Conservation (phyloP, 345 rosid species). For the Citrus mangshanensis region DNA sequence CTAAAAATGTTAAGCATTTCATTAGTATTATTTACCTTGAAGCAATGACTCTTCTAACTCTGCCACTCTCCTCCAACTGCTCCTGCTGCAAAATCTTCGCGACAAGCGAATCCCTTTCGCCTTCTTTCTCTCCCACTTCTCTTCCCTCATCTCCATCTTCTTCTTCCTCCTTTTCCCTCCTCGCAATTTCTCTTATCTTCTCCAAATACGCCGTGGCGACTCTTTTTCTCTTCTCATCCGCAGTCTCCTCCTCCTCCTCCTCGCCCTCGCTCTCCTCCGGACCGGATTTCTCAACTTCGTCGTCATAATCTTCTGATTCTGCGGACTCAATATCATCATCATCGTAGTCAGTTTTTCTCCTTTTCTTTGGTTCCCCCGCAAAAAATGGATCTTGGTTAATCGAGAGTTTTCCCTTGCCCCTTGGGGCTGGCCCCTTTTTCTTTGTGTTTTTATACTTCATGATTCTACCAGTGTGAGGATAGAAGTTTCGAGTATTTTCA, state of each 20-base stretch:
- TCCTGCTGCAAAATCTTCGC: slow-evolving; percentile 66
- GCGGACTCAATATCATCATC: slow-evolving; percentile 66
- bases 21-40: slow-evolving; percentile 45
- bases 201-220: slow-evolving; percentile 52
- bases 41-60: slow-evolving; percentile 66
- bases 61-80: slow-evolving; percentile 88
- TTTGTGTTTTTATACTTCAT: slow-evolving; percentile 29
- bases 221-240: slow-evolving; percentile 70
- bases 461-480: background rate
- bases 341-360: slow-evolving; percentile 34
- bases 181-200: slow-evolving; percentile 36
- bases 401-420: slow-evolving; percentile 26
- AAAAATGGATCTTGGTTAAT: slow-evolving; percentile 48
- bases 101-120: slow-evolving; percentile 54
- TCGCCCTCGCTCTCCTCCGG: slow-evolving; percentile 26
- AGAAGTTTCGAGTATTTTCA: no score
- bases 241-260: slow-evolving; percentile 57
- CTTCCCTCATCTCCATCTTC: slow-evolving; percentile 35
- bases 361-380: slow-evolving; percentile 40
- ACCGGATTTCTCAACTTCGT: slow-evolving; percentile 17
- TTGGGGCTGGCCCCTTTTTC: slow-evolving; percentile 32
- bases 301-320: slow-evolving; percentile 47
- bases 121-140: slow-evolving; percentile 47
- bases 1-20: background rate
- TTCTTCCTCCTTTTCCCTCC: slow-evolving; percentile 39